phyloP scores from a whole-genome alignment of 768 basidiomycete species.

The Mycena filopes region DNA sequence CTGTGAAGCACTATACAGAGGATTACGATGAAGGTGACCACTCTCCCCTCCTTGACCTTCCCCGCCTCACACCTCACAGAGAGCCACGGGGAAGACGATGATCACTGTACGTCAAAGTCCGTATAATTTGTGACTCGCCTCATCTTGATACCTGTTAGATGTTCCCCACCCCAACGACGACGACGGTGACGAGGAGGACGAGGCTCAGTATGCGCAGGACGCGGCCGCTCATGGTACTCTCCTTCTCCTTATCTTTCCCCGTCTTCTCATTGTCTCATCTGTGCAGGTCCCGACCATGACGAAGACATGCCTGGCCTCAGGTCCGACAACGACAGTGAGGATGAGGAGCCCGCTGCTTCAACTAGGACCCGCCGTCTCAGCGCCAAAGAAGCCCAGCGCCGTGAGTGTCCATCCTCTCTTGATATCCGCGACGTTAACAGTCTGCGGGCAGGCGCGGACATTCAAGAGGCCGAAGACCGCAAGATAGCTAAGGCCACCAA shows the following conservation, averaged over 20 bases:
- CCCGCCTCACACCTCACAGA: too few relatives aligned
- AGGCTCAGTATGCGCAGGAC: too few relatives aligned
- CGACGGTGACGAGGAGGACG: background rate
- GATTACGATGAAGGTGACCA: too few relatives aligned
- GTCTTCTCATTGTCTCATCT: too few relatives aligned
- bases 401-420: background rate
- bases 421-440: background rate
- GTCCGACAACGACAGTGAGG: background rate
- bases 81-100: too few relatives aligned
- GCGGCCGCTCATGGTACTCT: too few relatives aligned
- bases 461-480: background rate
- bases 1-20: too few relatives aligned
- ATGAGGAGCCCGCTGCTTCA: background rate
- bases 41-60: too few relatives aligned
- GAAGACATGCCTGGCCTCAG: background rate
- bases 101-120: background rate
- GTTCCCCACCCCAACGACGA: background rate
- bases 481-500: slow-evolving; percentile 7
- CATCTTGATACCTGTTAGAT: too few relatives aligned
- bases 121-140: too few relatives aligned
- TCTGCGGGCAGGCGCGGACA: background rate
- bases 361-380: slow-evolving; percentile 1
- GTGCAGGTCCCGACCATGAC: background rate
- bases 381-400: slow-evolving; percentile 4
- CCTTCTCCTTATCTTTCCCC: too few relatives aligned